Base-by-base conservation (phyloP, 768 basidiomycete genomes). In the Rhodocollybia butyracea region DNA sequence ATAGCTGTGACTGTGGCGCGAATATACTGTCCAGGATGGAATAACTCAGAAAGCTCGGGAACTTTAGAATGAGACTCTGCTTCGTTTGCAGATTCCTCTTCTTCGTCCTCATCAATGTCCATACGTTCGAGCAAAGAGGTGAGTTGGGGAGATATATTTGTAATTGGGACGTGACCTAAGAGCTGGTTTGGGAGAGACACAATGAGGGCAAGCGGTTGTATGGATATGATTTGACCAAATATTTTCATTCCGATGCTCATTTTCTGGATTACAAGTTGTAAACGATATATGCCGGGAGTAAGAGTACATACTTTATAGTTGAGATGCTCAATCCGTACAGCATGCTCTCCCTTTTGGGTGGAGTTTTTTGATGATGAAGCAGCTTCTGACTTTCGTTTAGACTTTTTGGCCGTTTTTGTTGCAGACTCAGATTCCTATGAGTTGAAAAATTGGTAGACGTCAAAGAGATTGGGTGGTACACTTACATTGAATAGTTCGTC, bases 161-260 rank as follows among this genome's bases (percentile, higher is more conserved):
- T 98, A 60, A 99, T 92, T 22, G 96, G 95, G 31, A 98, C 79
- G 70, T 99, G 94, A 8, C 83, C 97, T 61, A 91, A 82, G 36
- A 99, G 84, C 71, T 98, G 95, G 63, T 95, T 91, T 17, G 97
- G 96, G n/a, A 99, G 78, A 17, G 96, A 98, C 27, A 98, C 76
- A 56, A 98, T 81, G 57, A 99, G 80, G 42, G 92, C 89, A 32
- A 99, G 84, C 11, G 95, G 91, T 58, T 92, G 84, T 51, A 98
- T 81, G 26, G 88, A 81, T 61, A 91, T 79, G 50, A 99, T 81
- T 72, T 94, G 89, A n/a, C 86, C 88, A 32, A 98, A 75, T 21
- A 98, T 79, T 66, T 86, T 93, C 81, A 93, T 94, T 34, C 94
- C 95, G 32, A 85, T 74, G 41, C 77, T 71, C 12, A 97, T 74